A percentile compares a stretch with the other conserved stretches of the same genome.
phyloP scores from a whole-genome alignment of 2,329 filamentous ascomycete genomes.

The Didymellaceae sp. region DNA sequence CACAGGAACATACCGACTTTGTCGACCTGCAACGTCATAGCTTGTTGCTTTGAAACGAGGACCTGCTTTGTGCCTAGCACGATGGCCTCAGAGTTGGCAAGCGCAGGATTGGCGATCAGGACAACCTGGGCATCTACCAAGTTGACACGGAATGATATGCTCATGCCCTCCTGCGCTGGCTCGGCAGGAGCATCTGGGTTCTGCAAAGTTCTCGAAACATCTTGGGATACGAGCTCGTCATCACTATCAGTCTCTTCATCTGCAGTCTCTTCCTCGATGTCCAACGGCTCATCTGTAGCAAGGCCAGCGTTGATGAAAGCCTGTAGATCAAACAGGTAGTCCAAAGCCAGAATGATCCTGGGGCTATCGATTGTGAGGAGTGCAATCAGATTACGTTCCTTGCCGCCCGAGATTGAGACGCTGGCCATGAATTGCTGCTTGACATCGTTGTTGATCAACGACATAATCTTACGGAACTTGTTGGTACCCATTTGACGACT shows the following conservation, averaged over 20 bases:
- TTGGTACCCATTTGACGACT: conserved; percentile 88
- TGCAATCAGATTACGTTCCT: conserved; percentile 81
- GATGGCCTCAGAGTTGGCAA: conserved; percentile 90
- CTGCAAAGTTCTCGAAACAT: conserved; percentile 32
- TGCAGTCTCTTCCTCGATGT: conserved; percentile 64
- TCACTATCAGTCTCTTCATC: conserved; percentile 56
- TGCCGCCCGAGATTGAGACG: conserved; percentile 86
- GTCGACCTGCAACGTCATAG: conserved; percentile 89
- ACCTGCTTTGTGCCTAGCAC: conserved; percentile 94
- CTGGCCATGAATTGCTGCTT: conserved; percentile 98
- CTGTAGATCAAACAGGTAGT: conserved; percentile 92
- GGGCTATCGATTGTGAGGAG: conserved; percentile 95
- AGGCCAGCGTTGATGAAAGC: conserved; percentile 78
- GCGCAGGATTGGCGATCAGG: conserved; percentile 91
- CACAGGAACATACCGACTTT: conserved; percentile 98
- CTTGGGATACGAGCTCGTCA: conserved; percentile 46
- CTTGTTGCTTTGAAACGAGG: conserved; percentile 90
- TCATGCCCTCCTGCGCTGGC: conserved; percentile 62
- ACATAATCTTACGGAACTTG: conserved; percentile 98
- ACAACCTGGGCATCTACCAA: conserved; percentile 96
- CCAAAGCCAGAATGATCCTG: conserved; percentile 89
- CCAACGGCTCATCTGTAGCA: conserved; percentile 61
- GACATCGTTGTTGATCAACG: conserved; percentile 89
- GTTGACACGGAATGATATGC: conserved; percentile 86
- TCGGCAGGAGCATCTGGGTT: conserved; percentile 30